These are phyloP conservation scores for Aspergillus japonicus DNA, from an alignment of 2,329 filamentous ascomycete genomes.

Conservation along the genomic window DNA sequence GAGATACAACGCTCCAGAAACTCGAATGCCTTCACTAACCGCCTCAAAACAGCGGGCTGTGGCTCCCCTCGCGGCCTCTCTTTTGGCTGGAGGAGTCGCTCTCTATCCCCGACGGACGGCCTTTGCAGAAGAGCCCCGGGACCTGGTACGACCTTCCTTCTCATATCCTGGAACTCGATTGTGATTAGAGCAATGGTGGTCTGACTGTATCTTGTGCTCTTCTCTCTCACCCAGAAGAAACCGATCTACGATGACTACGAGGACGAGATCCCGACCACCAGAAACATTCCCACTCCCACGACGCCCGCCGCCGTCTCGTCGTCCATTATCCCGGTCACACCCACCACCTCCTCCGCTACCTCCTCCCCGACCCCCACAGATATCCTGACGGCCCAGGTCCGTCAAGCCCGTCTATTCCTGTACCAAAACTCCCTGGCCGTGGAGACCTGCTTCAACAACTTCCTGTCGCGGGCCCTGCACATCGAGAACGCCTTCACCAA, in stretches of 20 bases:
- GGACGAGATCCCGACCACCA: conserved; percentile 30
- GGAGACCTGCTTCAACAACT: conserved; percentile 79
- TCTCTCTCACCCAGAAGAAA: conserved; percentile 33
- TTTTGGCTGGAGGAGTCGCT: conserved; percentile 42
- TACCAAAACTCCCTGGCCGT: conserved; percentile 71
- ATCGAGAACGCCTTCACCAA: conserved; percentile 87
- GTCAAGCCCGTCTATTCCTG: conserved; percentile 74
- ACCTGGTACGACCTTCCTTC: conserved; percentile 28
- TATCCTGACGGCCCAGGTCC: conserved; percentile 79
- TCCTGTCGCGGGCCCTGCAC: conserved; percentile 76
- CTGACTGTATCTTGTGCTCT: neutral
- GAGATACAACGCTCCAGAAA: conserved; percentile 1
- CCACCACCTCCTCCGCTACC: conserved; percentile 30
- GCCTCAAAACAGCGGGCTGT: conserved; percentile 35
- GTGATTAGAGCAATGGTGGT: neutral
- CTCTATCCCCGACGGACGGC: conserved; percentile 42
- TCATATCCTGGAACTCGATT: too few species aligned
- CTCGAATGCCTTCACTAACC: conserved; percentile 27
- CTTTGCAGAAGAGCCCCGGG: conserved; percentile 43
- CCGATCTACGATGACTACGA: conserved; percentile 46
- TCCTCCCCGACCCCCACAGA: conserved; percentile 76
- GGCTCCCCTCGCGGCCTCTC: conserved; percentile 41
- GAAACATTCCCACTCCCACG: conserved; percentile 22
- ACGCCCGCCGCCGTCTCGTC: conserved; percentile 46
- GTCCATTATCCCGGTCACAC: conserved; percentile 62